These are phyloP conservation scores for Aspergillus sp. DNA, from an alignment of 2,329 filamentous ascomycete genomes.

Conservation along the genomic window DNA sequence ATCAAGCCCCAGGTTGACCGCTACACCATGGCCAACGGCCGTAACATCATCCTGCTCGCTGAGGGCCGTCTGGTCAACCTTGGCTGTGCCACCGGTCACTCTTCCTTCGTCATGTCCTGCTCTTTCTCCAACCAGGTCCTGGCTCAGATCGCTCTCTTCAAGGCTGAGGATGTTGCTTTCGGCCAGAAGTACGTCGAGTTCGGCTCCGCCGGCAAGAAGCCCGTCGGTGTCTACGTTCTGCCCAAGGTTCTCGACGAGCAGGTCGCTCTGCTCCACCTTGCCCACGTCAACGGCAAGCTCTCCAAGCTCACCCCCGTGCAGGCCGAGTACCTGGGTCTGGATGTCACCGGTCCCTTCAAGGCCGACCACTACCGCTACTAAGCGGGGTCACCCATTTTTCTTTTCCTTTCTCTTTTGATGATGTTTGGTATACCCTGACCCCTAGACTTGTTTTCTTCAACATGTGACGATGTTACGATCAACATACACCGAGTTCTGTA, in stretches of 20 bases:
- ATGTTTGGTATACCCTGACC: constrained; percentile 37
- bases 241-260: constrained; percentile 99
- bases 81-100: constrained; percentile 98
- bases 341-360: constrained; percentile 91
- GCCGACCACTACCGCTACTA: constrained; percentile 80
- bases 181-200: constrained; percentile 95
- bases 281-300: constrained; percentile 92
- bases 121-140: constrained; percentile 99
- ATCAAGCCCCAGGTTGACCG: constrained; percentile 99
- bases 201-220: constrained; percentile 85
- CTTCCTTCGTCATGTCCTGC: constrained; percentile 99
- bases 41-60: constrained; percentile 96
- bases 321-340: constrained; percentile 90
- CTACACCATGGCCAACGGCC: constrained; percentile 88
- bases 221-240: constrained; percentile 89
- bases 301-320: constrained; percentile 80
- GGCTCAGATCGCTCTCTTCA: constrained; percentile 97
- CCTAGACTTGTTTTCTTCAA: constrained; percentile 48
- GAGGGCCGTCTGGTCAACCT: constrained; percentile 99
- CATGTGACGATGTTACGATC: constrained; percentile 60
- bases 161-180: constrained; percentile 83
- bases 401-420: constrained; percentile 26
- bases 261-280: constrained; percentile 90
- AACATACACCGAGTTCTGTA: constrained; percentile 50
- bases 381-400: constrained; percentile 26